These are phyloP conservation scores for Oryza punctata DNA, from an alignment of 176 grass and related monocot genomes.

Conservation along the genomic window DNA sequence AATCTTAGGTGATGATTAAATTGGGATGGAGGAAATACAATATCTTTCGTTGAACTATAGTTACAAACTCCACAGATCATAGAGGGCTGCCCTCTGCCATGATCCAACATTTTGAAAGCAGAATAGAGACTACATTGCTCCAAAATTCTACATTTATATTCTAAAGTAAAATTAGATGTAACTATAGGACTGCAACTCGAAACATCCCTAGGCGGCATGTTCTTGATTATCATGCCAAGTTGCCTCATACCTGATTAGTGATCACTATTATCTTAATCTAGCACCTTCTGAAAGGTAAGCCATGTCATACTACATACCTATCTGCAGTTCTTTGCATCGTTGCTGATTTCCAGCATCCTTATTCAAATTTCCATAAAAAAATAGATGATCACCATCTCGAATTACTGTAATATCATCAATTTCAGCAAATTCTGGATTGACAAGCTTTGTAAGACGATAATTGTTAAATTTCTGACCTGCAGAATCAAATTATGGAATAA, in stretches of 20 bases:
- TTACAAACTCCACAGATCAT: slow-evolving; percentile 39
- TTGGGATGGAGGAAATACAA: too few relatives aligned
- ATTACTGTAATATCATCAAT: slow-evolving; percentile 85
- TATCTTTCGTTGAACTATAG: slow-evolving; percentile 40
- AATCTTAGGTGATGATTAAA: too few relatives aligned
- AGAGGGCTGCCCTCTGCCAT: slow-evolving; percentile 39
- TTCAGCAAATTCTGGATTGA: slow-evolving; percentile 73
- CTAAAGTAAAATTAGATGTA: neutral
- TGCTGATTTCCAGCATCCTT: neutral
- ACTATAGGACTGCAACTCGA: neutral
- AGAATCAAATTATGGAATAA: slow-evolving; percentile 32
- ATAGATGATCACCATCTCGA: slow-evolving; percentile 78
- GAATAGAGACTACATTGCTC: neutral
- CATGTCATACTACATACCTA: neutral
- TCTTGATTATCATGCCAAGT: slow-evolving; percentile 13
- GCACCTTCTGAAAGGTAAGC: neutral
- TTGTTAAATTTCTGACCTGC: slow-evolving; percentile 69
- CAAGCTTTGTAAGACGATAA: slow-evolving; percentile 52
- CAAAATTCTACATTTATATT: neutral
- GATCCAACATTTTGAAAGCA: slow-evolving; percentile 28
- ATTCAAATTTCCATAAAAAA: slow-evolving; percentile 56
- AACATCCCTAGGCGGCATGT: neutral
- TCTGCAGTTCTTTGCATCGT: neutral
- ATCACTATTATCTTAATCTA: neutral
- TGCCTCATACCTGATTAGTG: neutral